phyloP scores from a whole-genome alignment of 495 filamentous ascomycete genomes.

The Aspergillus bertholletiae region DNA sequence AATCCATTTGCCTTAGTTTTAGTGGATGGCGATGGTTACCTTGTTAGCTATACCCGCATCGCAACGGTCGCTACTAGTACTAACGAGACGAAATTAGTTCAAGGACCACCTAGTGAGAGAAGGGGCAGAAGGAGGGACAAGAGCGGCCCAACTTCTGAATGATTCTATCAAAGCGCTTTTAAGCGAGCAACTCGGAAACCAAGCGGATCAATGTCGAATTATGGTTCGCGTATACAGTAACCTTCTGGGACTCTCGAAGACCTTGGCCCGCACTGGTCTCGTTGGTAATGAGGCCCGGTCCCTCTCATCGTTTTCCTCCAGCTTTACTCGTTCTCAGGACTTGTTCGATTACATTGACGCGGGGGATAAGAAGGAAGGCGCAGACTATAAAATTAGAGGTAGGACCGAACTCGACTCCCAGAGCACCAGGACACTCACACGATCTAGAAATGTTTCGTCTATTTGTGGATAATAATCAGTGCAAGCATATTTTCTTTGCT shows the following conservation, averaged over 20 bases:
- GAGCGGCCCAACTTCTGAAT: constrained; percentile 51
- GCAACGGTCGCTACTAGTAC: not conserved
- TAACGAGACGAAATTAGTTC: constrained; percentile 34
- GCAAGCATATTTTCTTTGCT: constrained; percentile 64
- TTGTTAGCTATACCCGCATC: constrained; percentile 20
- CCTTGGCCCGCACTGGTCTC: constrained; percentile 44
- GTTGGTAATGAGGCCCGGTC: constrained; percentile 49
- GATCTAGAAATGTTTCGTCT: constrained; percentile 51
- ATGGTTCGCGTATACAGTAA: constrained; percentile 63
- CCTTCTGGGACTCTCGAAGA: constrained; percentile 49
- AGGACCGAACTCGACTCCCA: not conserved
- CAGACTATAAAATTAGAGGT: constrained; percentile 59
- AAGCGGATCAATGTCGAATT: constrained; percentile 51
- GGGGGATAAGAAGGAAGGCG: constrained; percentile 58
- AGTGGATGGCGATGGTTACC: constrained; percentile 60
- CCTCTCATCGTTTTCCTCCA: constrained; percentile 50
- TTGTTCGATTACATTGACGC: constrained; percentile 62
- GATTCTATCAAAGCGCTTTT: constrained; percentile 46
- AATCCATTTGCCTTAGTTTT: constrained; percentile 59
- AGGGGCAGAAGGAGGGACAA: constrained; percentile 53
- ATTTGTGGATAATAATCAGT: constrained; percentile 57
- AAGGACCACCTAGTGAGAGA: constrained; percentile 49
- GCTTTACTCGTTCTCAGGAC: constrained; percentile 57
- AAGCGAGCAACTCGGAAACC: constrained; percentile 40
- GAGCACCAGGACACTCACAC: not conserved